Evolutionary conservation across 805 yeast species (phyloP).

Genomic region (Komagataella ulmi): DNA sequence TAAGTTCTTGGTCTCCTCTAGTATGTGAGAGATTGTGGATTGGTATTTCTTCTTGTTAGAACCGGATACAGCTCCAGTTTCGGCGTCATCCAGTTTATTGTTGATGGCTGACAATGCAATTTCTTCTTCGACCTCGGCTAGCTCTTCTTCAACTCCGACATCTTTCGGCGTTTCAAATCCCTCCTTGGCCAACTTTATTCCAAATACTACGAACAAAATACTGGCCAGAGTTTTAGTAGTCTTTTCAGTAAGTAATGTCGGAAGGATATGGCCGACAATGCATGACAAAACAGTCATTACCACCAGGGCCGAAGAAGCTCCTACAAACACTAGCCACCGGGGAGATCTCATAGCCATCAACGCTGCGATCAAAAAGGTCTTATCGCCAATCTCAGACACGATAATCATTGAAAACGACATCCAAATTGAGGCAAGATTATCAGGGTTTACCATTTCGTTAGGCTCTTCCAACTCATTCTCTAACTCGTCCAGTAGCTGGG

Average conservation of each 20-base stretch:
- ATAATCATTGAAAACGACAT: constrained; percentile 85
- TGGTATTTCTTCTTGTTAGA: neutral
- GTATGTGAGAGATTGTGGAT: neutral
- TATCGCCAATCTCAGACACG: constrained; percentile 95
- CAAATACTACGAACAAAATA: constrained; percentile 69
- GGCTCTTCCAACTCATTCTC: neutral
- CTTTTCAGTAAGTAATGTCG: constrained; percentile 67
- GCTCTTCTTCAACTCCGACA: constrained; percentile 85
- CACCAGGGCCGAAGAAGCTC: constrained; percentile 75
- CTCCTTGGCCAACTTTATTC: constrained; percentile 61
- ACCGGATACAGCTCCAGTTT: constrained; percentile 28
- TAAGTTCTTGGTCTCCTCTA: constrained; percentile 33
- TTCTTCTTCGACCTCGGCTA: constrained; percentile 96
- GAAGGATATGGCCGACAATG: constrained; percentile 82
- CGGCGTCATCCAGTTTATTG: constrained; percentile 38
- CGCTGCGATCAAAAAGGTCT: constrained; percentile 93
- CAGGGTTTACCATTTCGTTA: neutral
- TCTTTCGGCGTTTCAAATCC: constrained; percentile 72
- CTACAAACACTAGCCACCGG: constrained; percentile 69
- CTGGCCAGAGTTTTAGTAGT: constrained; percentile 78
- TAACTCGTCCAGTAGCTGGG: neutral
- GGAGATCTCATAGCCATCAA: constrained; percentile 95
- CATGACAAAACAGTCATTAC: constrained; percentile 91
- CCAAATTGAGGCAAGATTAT: constrained; percentile 36
- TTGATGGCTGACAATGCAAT: constrained; percentile 52